Evolutionary conservation across 2,329 filamentous ascomycete genomes (phyloP), one percentile per base, ranked within the genome.

Genomic region (Exophiala aquamarina): DNA sequence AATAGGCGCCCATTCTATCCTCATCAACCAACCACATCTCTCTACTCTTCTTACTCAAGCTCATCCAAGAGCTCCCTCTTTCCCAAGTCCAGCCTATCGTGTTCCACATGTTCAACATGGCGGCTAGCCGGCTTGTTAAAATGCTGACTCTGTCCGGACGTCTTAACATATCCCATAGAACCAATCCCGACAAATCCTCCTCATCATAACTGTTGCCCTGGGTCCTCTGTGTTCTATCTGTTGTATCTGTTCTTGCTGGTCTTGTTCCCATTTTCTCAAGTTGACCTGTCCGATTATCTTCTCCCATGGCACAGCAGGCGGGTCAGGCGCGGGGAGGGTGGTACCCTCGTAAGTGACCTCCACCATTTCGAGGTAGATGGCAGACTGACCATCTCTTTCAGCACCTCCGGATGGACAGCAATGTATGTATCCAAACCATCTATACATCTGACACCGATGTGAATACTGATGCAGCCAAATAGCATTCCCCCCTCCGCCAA

Each of bases 401-500:
- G 53, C 57, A 17, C 57, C 57, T 26, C 56, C 55, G 11, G 45
- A 50, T 8, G 52, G 45, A 34, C 39, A 43, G 26, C 47, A 54
- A 21, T 40, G 52, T 55, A 55, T 20, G 49, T 7, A 19, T 37
- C n/a, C 9, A 31, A n/a, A 31, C n/a, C 28, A 31, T 31, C 28
- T n/a, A 14, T 6, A 14, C 8, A 17, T 4, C 13, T 9, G 8
- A 29, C 28, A 3, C 37, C 18, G 10, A 17, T 14, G 21, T 26
- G 21, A 31, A 8, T 28, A 15, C 14, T 10, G 23, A 10, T 14
- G 33, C 45, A 36, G 52, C 42, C 37, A 39, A 50, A 52, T 36
- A 59, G 54, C 60, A 38, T 61, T 57, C 44, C 60, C 58, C 35
- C 60, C 61, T 37, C 61, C 62, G 3, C 60, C 61, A 13, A 36